Evolutionary conservation across 2,329 filamentous ascomycete species (phyloP).

Genomic region (Aspergillus unguis): DNA sequence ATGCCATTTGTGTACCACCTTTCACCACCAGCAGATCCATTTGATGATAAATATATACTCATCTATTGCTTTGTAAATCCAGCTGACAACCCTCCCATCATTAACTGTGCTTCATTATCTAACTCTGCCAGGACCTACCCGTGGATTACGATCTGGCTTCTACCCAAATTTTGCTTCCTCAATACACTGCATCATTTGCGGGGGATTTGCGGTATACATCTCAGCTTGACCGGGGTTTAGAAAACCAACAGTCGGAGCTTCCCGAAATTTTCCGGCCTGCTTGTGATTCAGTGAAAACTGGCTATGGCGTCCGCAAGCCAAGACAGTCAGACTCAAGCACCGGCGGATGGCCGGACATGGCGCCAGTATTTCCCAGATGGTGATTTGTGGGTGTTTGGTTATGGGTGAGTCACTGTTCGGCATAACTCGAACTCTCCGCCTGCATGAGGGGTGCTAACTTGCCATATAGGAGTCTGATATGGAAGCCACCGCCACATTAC

Average conservation of each 20-base stretch:
- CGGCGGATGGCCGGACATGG: constrained; percentile 40
- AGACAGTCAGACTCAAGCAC: constrained; percentile 24
- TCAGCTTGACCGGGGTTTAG: no score
- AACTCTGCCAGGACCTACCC: neutral
- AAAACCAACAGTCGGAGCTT: no score
- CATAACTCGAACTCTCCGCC: neutral
- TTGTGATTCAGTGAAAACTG: neutral
- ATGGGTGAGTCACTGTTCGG: constrained; percentile 64
- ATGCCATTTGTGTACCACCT: constrained; percentile 10
- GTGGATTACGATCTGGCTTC: neutral
- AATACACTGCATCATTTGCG: no score
- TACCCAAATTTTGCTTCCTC: neutral
- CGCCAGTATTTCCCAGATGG: constrained; percentile 45
- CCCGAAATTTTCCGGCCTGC: no score
- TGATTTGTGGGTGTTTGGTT: constrained; percentile 96
- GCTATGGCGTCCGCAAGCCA: constrained; percentile 11
- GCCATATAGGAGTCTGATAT: constrained; percentile 77
- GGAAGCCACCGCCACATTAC: constrained; percentile 95
- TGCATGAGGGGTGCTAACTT: constrained; percentile 9
- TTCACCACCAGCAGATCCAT: constrained; percentile 3
- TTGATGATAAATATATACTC: neutral
- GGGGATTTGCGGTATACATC: neutral
- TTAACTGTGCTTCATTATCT: neutral
- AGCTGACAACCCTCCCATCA: neutral
- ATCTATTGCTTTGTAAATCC: neutral